phyloP scores from a whole-genome alignment of 352 stramenopile genomes.

The Pythium aquatile region DNA sequence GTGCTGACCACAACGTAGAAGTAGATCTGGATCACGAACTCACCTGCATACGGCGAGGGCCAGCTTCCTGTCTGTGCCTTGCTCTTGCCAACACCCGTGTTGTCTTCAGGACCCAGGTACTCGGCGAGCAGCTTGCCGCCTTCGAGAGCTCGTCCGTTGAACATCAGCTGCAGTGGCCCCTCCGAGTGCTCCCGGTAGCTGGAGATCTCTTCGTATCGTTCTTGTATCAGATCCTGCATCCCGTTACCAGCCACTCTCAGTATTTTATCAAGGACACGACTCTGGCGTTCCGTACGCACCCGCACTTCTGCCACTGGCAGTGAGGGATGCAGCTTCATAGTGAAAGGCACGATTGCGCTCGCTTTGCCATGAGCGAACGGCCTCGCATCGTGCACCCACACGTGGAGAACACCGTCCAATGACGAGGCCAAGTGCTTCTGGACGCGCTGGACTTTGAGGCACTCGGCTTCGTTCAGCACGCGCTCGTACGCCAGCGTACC shows the following conservation, averaged over 20 bases:
- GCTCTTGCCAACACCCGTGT: background rate
- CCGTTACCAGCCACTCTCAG: background rate
- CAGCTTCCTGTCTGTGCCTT: conserved; percentile 16
- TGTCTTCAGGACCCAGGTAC: conserved; percentile 29
- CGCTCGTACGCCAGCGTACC: conserved; percentile 41
- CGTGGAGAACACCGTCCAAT: conserved; percentile 41
- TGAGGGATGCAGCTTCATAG: conserved; percentile 39
- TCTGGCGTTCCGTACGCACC: background rate
- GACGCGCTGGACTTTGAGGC: conserved; percentile 36
- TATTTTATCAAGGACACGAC: background rate
- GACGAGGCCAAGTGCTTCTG: conserved; percentile 13
- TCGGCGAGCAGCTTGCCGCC: conserved; percentile 38
- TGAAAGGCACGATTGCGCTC: conserved; percentile 41
- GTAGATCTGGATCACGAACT: background rate
- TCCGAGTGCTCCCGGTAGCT: conserved; percentile 39
- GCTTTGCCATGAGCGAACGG: conserved; percentile 45
- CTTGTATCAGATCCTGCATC: conserved; percentile 42
- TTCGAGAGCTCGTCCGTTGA: conserved; percentile 41
- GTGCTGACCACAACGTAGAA: background rate
- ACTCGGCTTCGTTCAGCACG: conserved; percentile 39
- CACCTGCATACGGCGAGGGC: conserved; percentile 52
- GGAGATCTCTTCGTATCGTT: conserved; percentile 40
- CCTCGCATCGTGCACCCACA: conserved; percentile 63
- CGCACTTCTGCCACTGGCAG: conserved; percentile 49
- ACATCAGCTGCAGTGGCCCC: conserved; percentile 42